These are phyloP conservation scores for Aureobasidium subglaciale DNA, from an alignment of 2,329 filamentous ascomycete species.

Conservation along the genomic window DNA sequence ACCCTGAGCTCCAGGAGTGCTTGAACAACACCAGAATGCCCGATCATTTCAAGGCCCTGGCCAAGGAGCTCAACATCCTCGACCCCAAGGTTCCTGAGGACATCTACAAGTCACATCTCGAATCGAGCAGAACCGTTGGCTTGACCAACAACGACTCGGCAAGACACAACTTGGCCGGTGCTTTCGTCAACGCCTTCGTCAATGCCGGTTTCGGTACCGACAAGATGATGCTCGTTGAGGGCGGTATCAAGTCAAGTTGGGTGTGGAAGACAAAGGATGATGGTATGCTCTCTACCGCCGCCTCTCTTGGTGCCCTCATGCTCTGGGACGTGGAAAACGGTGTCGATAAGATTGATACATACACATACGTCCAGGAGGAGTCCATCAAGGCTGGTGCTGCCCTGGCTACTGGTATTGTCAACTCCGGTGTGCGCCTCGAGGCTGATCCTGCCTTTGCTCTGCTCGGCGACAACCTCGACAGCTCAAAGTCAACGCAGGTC, in stretches of 20 bases:
- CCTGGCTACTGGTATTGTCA: conserved; percentile 92
- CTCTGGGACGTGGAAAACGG: conserved; percentile 92
- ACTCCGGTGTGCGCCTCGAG: conserved; percentile 82
- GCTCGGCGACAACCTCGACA: conserved; percentile 74
- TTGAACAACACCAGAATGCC: conserved; percentile 81
- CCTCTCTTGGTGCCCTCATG: conserved; percentile 83
- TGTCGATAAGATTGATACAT: conserved; percentile 89
- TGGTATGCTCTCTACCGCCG: conserved; percentile 93
- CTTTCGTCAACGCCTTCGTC: conserved; percentile 94
- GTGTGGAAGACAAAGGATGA: conserved; percentile 99
- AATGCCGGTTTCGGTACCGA: conserved; percentile 94
- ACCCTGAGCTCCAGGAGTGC: conserved; percentile 70
- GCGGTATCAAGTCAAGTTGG: conserved; percentile 78
- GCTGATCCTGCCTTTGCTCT: conserved; percentile 85
- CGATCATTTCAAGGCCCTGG: conserved; percentile 88
- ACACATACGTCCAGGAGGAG: conserved; percentile 75
- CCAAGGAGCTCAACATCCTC: conserved; percentile 91
- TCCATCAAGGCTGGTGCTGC: conserved; percentile 86
- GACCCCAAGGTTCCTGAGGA: conserved; percentile 97
- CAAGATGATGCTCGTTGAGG: conserved; percentile 93
- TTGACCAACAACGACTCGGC: conserved; percentile 94
- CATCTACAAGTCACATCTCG: conserved; percentile 98
- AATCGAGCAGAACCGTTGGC: conserved; percentile 86
- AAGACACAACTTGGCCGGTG: conserved; percentile 88
- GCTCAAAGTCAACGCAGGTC: conserved; percentile 68